Evolutionary conservation across 108 stramenopile species (phyloP), one percentile per base, ranked within the genome.

Genomic region (Discostella stelligeroides): DNA sequence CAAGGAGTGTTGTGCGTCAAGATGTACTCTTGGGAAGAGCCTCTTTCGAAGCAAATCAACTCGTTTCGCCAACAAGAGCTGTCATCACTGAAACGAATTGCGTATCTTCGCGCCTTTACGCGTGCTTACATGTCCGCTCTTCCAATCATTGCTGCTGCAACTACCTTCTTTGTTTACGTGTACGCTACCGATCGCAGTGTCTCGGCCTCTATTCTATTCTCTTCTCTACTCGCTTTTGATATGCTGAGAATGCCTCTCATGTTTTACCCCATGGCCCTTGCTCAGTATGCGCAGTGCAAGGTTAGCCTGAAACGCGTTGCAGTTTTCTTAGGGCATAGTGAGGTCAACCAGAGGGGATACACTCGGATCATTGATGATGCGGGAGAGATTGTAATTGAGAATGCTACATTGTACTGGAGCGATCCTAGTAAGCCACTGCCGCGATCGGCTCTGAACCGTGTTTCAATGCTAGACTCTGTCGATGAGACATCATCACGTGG

Each of bases 1-100:
- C 92, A 93, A 73, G 94, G 96, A 34, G 95, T 98, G 65, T 76
- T 90, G 54, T 86, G 88, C 46, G 81, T 98, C 58, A 98, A 98
- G 67, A 91, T 92, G 85, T 94, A 95, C 50, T 88, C 90, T 15
- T 98, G 96, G 96, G 97, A 98, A 66, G 82, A 71, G 20, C 73
- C 89, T 23, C 88, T 96, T 58, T 66, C 63, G 28, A 62, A 86
- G 29, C 75, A 82, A 21, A 81, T 97, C 23, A 57, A 73, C 4
- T 63, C 66, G 11, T 64, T 65, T 29, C 73, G 97, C 37, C 25
- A 70, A n/a, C 61, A 70, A 48, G 97, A 97, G 58, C 65, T 97
- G 49, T 25, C 61, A 17, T 73, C 64, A 39, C 49, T 88, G 41
- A 74, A 64, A 49, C 40, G 28, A n/a, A 74, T 83, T 61, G 86